Conservation (phyloP, 176 grass and related monocot species). For the Pharus latifolius region DNA sequence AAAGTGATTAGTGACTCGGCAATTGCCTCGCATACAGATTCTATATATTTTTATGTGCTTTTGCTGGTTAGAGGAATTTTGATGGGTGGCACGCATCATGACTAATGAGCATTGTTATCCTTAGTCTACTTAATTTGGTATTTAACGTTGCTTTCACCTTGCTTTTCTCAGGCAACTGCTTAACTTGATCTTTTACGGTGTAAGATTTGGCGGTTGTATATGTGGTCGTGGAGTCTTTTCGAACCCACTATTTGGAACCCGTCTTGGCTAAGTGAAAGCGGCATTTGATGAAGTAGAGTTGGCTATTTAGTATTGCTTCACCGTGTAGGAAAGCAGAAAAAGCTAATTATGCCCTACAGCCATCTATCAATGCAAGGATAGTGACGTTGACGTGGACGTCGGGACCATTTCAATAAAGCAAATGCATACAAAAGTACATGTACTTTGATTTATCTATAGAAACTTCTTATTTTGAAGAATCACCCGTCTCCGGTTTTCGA, state of each 20-base stretch:
- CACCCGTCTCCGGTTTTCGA: too few species aligned
- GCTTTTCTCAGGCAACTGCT: not conserved
- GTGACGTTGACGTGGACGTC: not conserved
- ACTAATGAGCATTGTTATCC: not conserved
- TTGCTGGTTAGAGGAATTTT: not conserved
- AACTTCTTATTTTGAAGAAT: too few species aligned
- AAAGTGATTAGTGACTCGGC: not conserved
- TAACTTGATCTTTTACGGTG: not conserved
- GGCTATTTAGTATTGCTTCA: too few species aligned
- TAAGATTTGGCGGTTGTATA: not conserved
- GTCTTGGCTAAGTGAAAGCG: not conserved
- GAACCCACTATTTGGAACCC: not conserved
- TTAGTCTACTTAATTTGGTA: conserved; percentile 7
- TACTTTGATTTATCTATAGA: too few species aligned
- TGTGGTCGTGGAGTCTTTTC: not conserved
- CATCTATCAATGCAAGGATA: too few species aligned
- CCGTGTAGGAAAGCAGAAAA: too few species aligned
- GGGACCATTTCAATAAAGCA: not conserved
- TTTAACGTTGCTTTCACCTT: not conserved
- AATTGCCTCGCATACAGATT: not conserved
- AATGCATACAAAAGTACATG: too few species aligned
- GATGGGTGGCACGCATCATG: not conserved
- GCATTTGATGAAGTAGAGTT: too few species aligned
- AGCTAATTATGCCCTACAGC: too few species aligned
- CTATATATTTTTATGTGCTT: not conserved